Conservation (phyloP, 768 basidiomycete species). For the Hemileccinum impolitum region DNA sequence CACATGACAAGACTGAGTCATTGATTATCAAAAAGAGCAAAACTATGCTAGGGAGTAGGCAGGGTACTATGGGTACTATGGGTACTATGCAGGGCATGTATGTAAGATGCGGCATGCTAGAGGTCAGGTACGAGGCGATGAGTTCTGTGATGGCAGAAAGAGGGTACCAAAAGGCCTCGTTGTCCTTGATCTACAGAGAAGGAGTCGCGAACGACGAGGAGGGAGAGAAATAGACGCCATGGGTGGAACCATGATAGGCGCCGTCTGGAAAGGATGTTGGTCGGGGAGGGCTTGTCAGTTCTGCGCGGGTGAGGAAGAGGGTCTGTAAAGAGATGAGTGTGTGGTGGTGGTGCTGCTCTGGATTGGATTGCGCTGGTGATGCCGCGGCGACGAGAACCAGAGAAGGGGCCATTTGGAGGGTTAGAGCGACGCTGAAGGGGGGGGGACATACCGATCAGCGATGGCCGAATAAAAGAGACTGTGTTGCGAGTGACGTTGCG, state of each 20-base stretch:
- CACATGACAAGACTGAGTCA: slow-evolving; percentile 10
- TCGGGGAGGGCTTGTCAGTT: slow-evolving; percentile 3
- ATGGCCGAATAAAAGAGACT: slow-evolving; percentile 27
- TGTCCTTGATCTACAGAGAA: slow-evolving; percentile 27
- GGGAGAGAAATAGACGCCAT: slow-evolving; percentile 21
- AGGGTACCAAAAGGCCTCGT: slow-evolving; percentile 33
- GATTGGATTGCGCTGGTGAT: slow-evolving; percentile 27
- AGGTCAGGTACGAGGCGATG: slow-evolving; percentile 26
- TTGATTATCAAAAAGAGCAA: no score
- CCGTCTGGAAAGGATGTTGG: slow-evolving; percentile 4
- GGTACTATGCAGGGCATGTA: no score
- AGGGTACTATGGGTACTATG: no score
- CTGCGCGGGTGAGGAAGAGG: slow-evolving; percentile 17
- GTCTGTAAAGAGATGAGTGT: slow-evolving; percentile 20
- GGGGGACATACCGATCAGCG: slow-evolving; percentile 26
- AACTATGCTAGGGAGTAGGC: no score
- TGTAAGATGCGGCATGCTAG: no score
- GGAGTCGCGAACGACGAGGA: slow-evolving; percentile 27
- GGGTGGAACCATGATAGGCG: neutral
- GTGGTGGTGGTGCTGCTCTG: no score
- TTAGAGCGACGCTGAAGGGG: slow-evolving; percentile 11
- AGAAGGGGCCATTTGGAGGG: slow-evolving; percentile 16
- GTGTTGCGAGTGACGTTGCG: no score
- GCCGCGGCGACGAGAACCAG: slow-evolving; percentile 27
- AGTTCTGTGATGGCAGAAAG: slow-evolving; percentile 31